Evolutionary conservation across 129 eudicot genomes (phyloP).

Genomic region (Ambrosia artemisiifolia): DNA sequence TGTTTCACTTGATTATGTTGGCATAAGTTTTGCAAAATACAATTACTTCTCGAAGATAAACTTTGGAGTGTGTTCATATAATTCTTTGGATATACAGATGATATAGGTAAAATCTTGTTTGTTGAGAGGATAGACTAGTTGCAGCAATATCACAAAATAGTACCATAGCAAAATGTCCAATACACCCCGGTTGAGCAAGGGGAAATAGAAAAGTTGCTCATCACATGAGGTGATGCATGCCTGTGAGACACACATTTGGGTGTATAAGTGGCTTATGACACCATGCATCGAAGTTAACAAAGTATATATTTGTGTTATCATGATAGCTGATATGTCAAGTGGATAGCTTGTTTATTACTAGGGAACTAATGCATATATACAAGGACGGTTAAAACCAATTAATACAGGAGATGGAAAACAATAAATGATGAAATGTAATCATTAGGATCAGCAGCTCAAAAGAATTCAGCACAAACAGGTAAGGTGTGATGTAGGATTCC

Average conservation of each 20-base stretch:
- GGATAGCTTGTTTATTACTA: neutral
- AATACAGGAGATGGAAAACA: neutral
- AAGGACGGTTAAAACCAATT: neutral
- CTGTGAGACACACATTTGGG: no score
- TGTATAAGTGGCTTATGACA: conserved; percentile 12
- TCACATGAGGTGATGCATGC: neutral
- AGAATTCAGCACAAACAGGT: neutral
- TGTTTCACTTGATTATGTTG: neutral
- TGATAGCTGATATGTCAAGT: neutral
- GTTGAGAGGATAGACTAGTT: neutral
- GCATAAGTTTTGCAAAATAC: neutral
- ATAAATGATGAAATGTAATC: neutral
- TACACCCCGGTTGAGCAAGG: neutral
- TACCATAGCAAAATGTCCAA: conserved; percentile 11
- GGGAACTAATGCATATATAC: neutral
- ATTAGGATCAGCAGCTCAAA: neutral
- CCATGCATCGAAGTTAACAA: conserved; percentile 13
- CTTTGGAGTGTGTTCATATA: neutral
- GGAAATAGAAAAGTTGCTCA: neutral
- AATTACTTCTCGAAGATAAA: neutral
- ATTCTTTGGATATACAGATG: neutral
- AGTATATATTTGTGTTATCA: conserved; percentile 1
- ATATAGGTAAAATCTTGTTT: neutral
- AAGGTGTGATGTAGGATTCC: neutral
- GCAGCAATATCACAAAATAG: conserved; percentile 3